These are phyloP conservation scores for Hirschioporus abietinus DNA, from an alignment of 768 basidiomycete species.

Conservation along the genomic window DNA sequence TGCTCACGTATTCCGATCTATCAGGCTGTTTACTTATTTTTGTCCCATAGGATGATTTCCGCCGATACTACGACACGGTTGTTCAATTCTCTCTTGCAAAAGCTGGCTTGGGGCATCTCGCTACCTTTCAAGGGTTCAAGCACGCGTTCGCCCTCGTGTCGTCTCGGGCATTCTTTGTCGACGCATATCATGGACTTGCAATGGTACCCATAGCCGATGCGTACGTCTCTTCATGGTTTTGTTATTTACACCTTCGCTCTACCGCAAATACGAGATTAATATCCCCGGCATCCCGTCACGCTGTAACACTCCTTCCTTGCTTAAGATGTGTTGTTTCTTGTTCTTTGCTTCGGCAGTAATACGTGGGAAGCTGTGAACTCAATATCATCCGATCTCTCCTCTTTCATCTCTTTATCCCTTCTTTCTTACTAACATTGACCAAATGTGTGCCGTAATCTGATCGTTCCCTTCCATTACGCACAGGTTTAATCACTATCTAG, in stretches of 20 bases:
- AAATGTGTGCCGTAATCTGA: slow-evolving; percentile 5
- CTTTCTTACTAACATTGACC: slow-evolving; percentile 14
- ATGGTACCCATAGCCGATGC: slow-evolving; percentile 86
- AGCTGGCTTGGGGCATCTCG: slow-evolving; percentile 10
- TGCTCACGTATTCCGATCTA: neutral
- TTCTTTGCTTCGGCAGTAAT: neutral
- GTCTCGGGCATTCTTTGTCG: slow-evolving; percentile 79
- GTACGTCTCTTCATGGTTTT: slow-evolving; percentile 35
- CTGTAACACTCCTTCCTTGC: neutral
- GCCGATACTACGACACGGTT: slow-evolving; percentile 19
- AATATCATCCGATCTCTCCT: neutral
- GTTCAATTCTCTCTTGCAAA: slow-evolving; percentile 11
- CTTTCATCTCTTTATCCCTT: slow-evolving; percentile 18
- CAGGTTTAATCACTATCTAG: slow-evolving; percentile 70
- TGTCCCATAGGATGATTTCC: slow-evolving; percentile 20
- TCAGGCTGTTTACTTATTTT: neutral
- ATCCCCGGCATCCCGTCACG: neutral
- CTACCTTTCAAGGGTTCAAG: slow-evolving; percentile 35
- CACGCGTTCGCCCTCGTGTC: slow-evolving; percentile 65
- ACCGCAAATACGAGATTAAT: too few species aligned
- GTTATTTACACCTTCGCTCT: neutral
- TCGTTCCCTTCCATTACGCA: neutral
- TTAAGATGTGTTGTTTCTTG: neutral
- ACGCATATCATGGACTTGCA: slow-evolving; percentile 71
- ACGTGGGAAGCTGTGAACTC: neutral